Conservation (phyloP, 2,329 filamentous ascomycete species). For the Talaromyces albobiverticillius region DNA sequence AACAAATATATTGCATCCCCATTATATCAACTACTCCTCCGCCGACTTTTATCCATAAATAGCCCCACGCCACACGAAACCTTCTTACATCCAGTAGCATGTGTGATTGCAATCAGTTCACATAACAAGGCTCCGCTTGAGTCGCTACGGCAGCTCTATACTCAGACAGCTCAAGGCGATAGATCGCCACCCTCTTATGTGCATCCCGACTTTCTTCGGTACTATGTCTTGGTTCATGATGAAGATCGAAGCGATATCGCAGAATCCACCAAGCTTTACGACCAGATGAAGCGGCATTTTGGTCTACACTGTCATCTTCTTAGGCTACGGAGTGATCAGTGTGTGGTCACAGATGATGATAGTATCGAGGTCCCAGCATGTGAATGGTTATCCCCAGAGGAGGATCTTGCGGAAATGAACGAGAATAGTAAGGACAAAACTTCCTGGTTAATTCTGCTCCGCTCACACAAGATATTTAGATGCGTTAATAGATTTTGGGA, state of each 20-base stretch:
- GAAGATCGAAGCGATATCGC: conserved; percentile 92
- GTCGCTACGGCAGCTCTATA: conserved; percentile 78
- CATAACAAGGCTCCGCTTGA: conserved; percentile 80
- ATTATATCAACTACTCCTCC: conserved; percentile 81
- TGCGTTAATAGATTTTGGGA: conserved; percentile 58
- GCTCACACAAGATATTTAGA: conserved; percentile 28
- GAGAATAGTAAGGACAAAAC: conserved; percentile 50
- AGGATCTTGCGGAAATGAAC: conserved; percentile 75
- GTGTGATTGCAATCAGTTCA: conserved; percentile 92
- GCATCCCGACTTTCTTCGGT: conserved; percentile 85
- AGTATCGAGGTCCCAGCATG: conserved; percentile 75
- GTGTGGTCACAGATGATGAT: conserved; percentile 87
- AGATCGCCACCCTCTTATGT: conserved; percentile 78
- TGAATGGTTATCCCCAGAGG: conserved; percentile 84
- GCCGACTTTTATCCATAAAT: conserved; percentile 75
- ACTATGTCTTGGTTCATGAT: conserved; percentile 95
- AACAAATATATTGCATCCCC: conserved; percentile 57
- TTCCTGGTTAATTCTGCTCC: neutral
- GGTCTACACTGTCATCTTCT: conserved; percentile 93
- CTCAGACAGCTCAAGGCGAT: conserved; percentile 75
- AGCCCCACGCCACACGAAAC: conserved; percentile 83
- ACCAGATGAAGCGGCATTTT: conserved; percentile 99
- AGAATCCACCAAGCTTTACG: conserved; percentile 84
- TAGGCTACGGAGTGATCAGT: conserved; percentile 77
- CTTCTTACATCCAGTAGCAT: conserved; percentile 90